These are phyloP conservation scores for Massariosphaeria phaeospora DNA, from an alignment of 495 filamentous ascomycete genomes.

Conservation along the genomic window DNA sequence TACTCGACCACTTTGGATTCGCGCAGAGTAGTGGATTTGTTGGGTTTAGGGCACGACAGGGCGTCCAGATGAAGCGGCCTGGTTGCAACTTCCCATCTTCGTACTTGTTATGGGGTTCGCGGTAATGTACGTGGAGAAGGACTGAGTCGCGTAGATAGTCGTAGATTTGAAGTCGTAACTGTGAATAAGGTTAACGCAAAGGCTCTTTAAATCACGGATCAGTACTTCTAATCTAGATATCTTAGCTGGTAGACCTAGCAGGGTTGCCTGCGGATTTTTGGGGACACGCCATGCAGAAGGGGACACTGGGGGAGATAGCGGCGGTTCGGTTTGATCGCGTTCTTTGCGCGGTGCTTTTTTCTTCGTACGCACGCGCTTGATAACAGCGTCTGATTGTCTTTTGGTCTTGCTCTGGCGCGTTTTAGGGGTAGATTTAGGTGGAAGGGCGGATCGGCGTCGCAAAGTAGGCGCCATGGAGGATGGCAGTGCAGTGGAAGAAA, in stretches of 20 bases:
- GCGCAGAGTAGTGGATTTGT: conserved; percentile 1
- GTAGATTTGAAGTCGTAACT: conserved; percentile 12
- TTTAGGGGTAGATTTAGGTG: neutral
- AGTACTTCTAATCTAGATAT: neutral
- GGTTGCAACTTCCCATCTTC: neutral
- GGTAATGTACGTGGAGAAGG: conserved; percentile 10
- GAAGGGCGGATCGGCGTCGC: neutral
- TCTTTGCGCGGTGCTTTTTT: neutral
- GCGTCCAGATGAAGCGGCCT: conserved; percentile 7
- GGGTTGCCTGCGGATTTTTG: conserved; percentile 4
- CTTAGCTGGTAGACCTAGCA: conserved; percentile 3
- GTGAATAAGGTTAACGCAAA: neutral
- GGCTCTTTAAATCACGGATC: neutral
- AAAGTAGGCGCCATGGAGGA: neutral
- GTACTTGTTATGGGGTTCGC: neutral
- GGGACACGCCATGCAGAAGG: neutral
- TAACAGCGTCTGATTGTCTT: neutral
- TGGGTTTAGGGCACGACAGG: conserved; percentile 5
- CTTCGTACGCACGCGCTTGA: neutral
- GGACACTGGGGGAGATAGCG: neutral
- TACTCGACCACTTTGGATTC: conserved; percentile 17
- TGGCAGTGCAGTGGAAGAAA: too few species aligned
- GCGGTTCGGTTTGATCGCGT: neutral
- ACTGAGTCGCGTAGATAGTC: neutral
- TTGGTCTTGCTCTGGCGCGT: neutral